Percentiles rank a stretch among this genome's conserved stretches.
phyloP scores from a whole-genome alignment of 371 early-diverging fungal genomes.

The Mucor indicus region DNA sequence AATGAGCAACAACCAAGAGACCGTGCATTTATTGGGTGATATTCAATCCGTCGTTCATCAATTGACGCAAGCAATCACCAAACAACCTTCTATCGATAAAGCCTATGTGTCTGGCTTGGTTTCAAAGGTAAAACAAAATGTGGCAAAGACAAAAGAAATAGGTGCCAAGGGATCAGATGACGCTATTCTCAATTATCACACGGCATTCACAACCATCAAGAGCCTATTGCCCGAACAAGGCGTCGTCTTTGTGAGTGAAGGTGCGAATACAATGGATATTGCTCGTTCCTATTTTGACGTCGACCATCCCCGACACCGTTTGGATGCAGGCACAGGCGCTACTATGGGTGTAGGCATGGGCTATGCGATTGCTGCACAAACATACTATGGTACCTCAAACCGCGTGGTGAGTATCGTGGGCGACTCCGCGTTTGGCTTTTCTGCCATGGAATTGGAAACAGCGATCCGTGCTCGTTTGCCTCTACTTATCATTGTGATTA shows the following conservation, averaged over 20 bases:
- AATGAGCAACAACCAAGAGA: conserved; percentile 51
- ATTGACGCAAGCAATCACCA: conserved; percentile 25
- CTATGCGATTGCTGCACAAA: conserved; percentile 74
- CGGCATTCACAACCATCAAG: conserved; percentile 67
- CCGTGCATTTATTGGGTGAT: conserved; percentile 65
- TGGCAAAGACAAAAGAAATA: conserved; percentile 26
- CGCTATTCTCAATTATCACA: conserved; percentile 65
- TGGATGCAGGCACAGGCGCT: conserved; percentile 78
- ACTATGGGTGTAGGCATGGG: conserved; percentile 88
- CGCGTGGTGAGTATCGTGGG: conserved; percentile 72
- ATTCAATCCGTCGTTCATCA: conserved; percentile 52
- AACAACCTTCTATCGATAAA: conserved; percentile 2
- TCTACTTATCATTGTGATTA: conserved; percentile 70
- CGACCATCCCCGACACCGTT: conserved; percentile 59
- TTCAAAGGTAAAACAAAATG: conserved; percentile 46
- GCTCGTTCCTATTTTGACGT: conserved; percentile 71
- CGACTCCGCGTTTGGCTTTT: conserved; percentile 84
- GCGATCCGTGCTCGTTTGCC: conserved; percentile 66
- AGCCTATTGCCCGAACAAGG: conserved; percentile 32
- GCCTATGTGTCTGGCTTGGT: conserved; percentile 31
- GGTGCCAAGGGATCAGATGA: conserved; percentile 32
- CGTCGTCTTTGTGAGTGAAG: conserved; percentile 71
- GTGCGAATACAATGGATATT: conserved; percentile 88
- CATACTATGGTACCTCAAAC: conserved; percentile 43
- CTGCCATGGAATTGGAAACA: conserved; percentile 82